Evolutionary conservation across 345 rosid species (phyloP), one percentile per base, ranked within the genome.

Genomic region (Alliaria petiolata): DNA sequence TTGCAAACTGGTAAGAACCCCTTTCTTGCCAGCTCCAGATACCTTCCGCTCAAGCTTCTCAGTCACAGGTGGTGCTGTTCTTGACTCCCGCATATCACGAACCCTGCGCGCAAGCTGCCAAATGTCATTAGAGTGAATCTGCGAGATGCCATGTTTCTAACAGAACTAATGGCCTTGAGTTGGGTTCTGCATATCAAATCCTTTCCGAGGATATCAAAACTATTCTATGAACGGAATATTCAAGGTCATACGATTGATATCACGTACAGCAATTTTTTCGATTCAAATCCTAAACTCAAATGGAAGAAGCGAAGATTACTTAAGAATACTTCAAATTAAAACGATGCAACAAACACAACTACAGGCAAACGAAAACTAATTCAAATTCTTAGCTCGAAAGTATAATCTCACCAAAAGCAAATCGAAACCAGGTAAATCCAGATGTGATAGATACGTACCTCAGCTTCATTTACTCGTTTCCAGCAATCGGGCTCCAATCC

Each of bases 61-160:
- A 35, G 86, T 86, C 81, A 77, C 90, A 2, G 97, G 89, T 12
- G 53, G 14, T 40, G 86, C 90, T 19, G 92, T 85, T 79, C 95
- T 86, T 16, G 89, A 74, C 78, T 93, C 97, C 75, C 97, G 81
- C 98, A 93, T 93, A 34, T 86, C 97, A 53, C 97, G 97, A 68
- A 93, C 97, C 57, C 96, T 84, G 31, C 95, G 92, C 35, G 91
- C 80, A 76, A 93, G 98, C 98, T 93, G 80, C 67, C 77, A 65
- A 33, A 82, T 49, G n/a, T 40, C 61, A 66, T 42, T 55, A 16
- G 8, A n/a, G 26, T 9, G 35, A 43, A 60, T 55, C 33, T 8
- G 14, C 49, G 7, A 10, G 40, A 65, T 36, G 19, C 4, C 28
- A 61, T 28, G 4, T 6, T 43, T 26, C 52, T 44, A 57, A 34